Conservation (phyloP, 805 yeast genomes). For the Metschnikowia dekortorum region DNA sequence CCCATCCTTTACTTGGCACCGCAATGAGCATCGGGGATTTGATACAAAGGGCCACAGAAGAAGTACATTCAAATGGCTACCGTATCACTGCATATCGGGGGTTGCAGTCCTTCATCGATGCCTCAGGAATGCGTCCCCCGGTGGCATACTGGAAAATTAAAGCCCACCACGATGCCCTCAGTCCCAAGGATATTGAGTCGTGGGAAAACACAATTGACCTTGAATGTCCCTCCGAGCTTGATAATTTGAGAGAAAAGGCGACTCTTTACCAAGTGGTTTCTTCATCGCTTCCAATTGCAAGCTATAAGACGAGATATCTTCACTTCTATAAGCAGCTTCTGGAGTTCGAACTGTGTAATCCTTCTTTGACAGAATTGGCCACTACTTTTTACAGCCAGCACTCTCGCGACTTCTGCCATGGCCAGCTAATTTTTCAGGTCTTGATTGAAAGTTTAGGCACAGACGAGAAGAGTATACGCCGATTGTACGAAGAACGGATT, state of each 20-base stretch:
- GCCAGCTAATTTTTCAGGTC: constrained; percentile 20
- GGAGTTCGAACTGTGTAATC: background rate
- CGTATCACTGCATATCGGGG: background rate
- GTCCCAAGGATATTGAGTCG: constrained; percentile 2
- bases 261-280: background rate
- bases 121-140: background rate
- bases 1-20: background rate
- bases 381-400: background rate
- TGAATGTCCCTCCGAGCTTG: background rate
- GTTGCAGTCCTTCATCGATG: background rate
- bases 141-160: constrained; percentile 4
- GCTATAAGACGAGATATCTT: background rate
- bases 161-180: constrained; percentile 2
- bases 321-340: background rate
- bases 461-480: constrained; percentile 16
- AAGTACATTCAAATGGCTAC: background rate
- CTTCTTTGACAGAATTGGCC: background rate
- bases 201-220: constrained; percentile 8
- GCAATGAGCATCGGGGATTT: background rate
- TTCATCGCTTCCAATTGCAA: constrained; percentile 1
- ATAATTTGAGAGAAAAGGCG: background rate
- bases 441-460: constrained; percentile 7
- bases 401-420: constrained; percentile 22
- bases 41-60: background rate
- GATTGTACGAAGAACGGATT: constrained; percentile 29